These are phyloP conservation scores for Shiraia bambusicola DNA, from an alignment of 2,329 filamentous ascomycete genomes.

Conservation along the genomic window DNA sequence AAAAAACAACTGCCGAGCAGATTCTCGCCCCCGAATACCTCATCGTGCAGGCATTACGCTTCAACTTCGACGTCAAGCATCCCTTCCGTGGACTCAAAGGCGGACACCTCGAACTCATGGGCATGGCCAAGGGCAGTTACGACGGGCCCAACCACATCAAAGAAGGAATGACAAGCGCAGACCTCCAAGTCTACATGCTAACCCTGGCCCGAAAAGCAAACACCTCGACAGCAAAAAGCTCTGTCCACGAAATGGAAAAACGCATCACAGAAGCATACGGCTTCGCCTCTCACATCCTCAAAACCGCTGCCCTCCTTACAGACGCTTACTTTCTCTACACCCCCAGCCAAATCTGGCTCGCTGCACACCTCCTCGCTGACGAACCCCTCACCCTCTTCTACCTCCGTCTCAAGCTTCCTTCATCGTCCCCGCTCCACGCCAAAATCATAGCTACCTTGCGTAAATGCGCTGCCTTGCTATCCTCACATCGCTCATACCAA, in stretches of 20 bases:
- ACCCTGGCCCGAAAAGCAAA: conserved; percentile 25
- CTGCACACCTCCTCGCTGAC: conserved; percentile 76
- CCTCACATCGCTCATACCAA: conserved; percentile 27
- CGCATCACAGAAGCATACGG: conserved; percentile 66
- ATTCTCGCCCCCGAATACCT: conserved; percentile 91
- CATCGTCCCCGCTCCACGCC: conserved; percentile 20
- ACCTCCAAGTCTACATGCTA: conserved; percentile 33
- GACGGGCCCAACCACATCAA: conserved; percentile 30
- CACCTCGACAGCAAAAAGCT: conserved; percentile 14
- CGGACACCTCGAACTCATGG: conserved; percentile 76
- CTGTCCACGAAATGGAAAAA: conserved; percentile 34
- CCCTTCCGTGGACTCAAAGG: conserved; percentile 87
- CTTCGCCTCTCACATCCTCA: conserved; percentile 58
- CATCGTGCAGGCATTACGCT: conserved; percentile 86
- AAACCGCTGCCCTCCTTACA: conserved; percentile 76
- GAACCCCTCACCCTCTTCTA: conserved; percentile 57
- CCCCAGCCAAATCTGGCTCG: conserved; percentile 89
- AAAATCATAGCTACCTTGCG: conserved; percentile 45
- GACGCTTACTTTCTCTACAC: conserved; percentile 98
- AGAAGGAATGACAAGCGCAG: conserved; percentile 16
- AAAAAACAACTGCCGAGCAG: conserved; percentile 70
- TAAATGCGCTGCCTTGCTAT: conserved; percentile 45
- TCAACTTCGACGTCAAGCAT: conserved; percentile 90
- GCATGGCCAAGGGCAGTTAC: conserved; percentile 63
- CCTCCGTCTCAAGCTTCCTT: conserved; percentile 47